phyloP scores from a whole-genome alignment of 2,329 filamentous ascomycete genomes.

The Fusarium sp. region DNA sequence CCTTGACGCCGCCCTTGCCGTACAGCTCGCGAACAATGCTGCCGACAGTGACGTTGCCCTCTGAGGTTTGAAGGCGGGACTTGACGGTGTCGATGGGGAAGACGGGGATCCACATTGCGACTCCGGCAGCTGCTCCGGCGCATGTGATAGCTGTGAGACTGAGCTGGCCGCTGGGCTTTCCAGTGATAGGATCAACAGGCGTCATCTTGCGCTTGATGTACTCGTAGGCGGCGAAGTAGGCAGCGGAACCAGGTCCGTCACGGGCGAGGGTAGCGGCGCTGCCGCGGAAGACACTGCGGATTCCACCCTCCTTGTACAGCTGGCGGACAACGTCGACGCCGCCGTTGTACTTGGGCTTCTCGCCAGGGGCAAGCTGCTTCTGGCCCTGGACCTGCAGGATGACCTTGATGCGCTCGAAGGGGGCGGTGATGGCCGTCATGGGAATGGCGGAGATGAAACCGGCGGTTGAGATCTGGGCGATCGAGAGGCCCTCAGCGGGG shows the following conservation, averaged over 20 bases:
- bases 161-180: constrained; percentile 80
- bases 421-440: constrained; percentile 98
- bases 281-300: constrained; percentile 93
- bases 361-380: constrained; percentile 86
- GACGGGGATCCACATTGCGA: constrained; percentile 99
- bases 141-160: constrained; percentile 85
- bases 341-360: constrained; percentile 92
- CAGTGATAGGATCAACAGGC: constrained; percentile 80
- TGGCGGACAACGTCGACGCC: constrained; percentile 92
- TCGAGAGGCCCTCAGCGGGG: constrained; percentile 78
- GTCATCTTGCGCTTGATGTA: constrained; percentile 90
- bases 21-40: constrained; percentile 88
- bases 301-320: constrained; percentile 89
- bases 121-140: constrained; percentile 89
- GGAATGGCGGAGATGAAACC: constrained; percentile 98
- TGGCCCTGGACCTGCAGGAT: constrained; percentile 98
- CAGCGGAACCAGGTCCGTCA: constrained; percentile 91
- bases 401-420: constrained; percentile 98
- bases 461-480: constrained; percentile 89
- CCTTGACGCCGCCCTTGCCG: constrained; percentile 82
- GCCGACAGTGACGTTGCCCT: constrained; percentile 84
- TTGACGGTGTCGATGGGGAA: constrained; percentile 99
- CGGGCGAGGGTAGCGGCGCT: constrained; percentile 90
- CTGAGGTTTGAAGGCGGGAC: constrained; percentile 90
- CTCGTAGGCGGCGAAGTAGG: constrained; percentile 98